These are phyloP conservation scores for Setomelanomma holmii DNA, from an alignment of 2,329 filamentous ascomycete species.

Conservation along the genomic window DNA sequence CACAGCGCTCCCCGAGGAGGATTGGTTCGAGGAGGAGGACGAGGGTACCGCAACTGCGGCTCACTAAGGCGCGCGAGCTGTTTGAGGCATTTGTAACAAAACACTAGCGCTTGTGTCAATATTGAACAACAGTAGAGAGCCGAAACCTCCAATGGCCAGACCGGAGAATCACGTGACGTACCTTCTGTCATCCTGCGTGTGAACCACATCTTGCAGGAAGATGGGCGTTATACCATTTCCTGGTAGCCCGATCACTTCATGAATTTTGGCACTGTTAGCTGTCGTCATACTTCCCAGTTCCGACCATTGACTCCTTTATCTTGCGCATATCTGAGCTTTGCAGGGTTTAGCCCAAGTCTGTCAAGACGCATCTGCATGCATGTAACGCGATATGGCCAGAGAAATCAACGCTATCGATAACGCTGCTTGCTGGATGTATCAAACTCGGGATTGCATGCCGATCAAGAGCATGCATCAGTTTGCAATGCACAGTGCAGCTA, in stretches of 20 bases:
- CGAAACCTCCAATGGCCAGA: slow-evolving; percentile 2
- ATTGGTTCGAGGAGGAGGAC: slow-evolving; percentile 84
- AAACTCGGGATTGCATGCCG: background rate
- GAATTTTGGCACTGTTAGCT: too few species aligned
- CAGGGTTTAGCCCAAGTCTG: too few species aligned
- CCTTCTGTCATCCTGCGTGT: too few species aligned
- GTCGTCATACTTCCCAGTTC: too few species aligned
- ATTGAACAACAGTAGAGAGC: slow-evolving; percentile 37
- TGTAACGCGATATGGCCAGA: background rate
- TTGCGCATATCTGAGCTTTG: too few species aligned
- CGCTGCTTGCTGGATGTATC: too few species aligned
- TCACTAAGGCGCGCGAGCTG: slow-evolving; percentile 31
- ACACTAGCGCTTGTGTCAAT: slow-evolving; percentile 45
- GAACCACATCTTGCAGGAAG: too few species aligned
- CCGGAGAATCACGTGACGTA: slow-evolving; percentile 31
- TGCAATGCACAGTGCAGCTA: background rate
- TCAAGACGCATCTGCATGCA: too few species aligned
- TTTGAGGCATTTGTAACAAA: slow-evolving; percentile 41
- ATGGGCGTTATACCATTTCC: too few species aligned
- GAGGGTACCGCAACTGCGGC: slow-evolving; percentile 56
- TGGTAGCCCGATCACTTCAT: too few species aligned
- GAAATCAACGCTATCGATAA: background rate
- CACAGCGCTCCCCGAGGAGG: slow-evolving; percentile 67
- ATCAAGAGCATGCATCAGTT: background rate
- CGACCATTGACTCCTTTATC: too few species aligned